A percentile compares a stretch with the other conserved stretches of the same genome.
These are phyloP conservation scores for Chaetomiaceae sp. DNA, from an alignment of 2,329 filamentous ascomycete genomes.

Conservation along the genomic window DNA sequence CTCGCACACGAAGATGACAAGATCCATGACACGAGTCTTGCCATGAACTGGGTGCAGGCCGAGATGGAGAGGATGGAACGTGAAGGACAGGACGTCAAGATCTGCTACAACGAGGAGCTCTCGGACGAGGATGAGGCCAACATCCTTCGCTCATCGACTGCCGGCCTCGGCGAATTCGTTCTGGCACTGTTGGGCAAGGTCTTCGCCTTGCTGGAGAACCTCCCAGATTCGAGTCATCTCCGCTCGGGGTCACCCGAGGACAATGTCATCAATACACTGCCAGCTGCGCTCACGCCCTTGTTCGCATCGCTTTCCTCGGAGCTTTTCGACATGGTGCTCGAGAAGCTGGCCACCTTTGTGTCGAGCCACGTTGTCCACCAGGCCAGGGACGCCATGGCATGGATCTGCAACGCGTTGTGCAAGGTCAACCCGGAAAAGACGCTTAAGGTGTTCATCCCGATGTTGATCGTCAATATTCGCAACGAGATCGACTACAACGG, in stretches of 20 bases:
- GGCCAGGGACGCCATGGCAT: slow-evolving; percentile 95
- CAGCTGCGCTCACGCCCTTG: slow-evolving; percentile 83
- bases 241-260: slow-evolving; percentile 92
- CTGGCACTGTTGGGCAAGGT: slow-evolving; percentile 87
- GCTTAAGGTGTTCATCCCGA: slow-evolving; percentile 82
- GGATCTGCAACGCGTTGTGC: slow-evolving; percentile 93
- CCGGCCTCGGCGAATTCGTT: slow-evolving; percentile 88
- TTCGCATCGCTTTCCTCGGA: slow-evolving; percentile 89
- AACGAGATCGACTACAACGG: slow-evolving; percentile 97
- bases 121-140: slow-evolving; percentile 80
- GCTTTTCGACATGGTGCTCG: slow-evolving; percentile 83
- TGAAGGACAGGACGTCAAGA: slow-evolving; percentile 76
- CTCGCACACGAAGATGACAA: slow-evolving; percentile 64
- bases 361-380: slow-evolving; percentile 94
- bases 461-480: slow-evolving; percentile 84
- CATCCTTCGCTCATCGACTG: slow-evolving; percentile 89
- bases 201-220: slow-evolving; percentile 90
- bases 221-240: slow-evolving; percentile 84
- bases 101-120: slow-evolving; percentile 79
- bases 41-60: slow-evolving; percentile 87
- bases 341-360: slow-evolving; percentile 89
- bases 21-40: slow-evolving; percentile 68
- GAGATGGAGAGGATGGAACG: slow-evolving; percentile 92
- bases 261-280: slow-evolving; percentile 91
- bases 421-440: slow-evolving; percentile 95